Conservation (phyloP, 306 rosid genomes). For the Arachis hypogaea region DNA sequence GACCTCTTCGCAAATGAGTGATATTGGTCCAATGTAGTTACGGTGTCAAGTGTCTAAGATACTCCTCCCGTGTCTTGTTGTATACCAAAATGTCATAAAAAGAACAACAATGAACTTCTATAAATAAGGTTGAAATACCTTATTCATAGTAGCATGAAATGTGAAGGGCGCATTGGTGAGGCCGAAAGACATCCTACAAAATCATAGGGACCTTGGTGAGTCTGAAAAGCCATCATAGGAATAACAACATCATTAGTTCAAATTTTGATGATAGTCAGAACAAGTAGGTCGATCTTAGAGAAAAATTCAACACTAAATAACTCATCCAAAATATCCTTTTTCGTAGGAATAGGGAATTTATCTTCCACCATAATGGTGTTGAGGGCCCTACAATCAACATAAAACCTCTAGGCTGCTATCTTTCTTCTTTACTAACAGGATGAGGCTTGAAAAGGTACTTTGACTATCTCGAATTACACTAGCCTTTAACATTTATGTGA, state of each 20-base stretch:
- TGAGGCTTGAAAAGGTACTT: background rate
- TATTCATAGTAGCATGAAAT: background rate
- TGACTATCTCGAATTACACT: background rate
- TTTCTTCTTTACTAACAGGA: background rate
- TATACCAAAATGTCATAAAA: background rate
- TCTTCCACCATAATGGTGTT: background rate
- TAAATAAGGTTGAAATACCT: background rate
- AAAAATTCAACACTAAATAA: background rate
- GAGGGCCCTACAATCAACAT: background rate
- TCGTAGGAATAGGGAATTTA: background rate
- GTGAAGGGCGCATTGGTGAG: background rate
- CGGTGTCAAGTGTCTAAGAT: background rate
- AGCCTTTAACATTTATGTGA: background rate
- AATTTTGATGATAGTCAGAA: too few relatives aligned
- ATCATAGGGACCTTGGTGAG: background rate
- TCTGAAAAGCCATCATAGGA: background rate
- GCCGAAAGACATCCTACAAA: too few relatives aligned
- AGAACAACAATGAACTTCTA: background rate
- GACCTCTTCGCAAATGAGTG: background rate
- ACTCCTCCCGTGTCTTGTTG: background rate
- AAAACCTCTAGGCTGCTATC: background rate
- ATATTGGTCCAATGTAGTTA: too few relatives aligned
- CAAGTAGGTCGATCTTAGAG: background rate
- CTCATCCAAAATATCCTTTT: background rate
- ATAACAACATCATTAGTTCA: background rate